These are phyloP conservation scores for Diplosphaera chodatii DNA, from an alignment of 139 green algal species.

Conservation along the genomic window DNA sequence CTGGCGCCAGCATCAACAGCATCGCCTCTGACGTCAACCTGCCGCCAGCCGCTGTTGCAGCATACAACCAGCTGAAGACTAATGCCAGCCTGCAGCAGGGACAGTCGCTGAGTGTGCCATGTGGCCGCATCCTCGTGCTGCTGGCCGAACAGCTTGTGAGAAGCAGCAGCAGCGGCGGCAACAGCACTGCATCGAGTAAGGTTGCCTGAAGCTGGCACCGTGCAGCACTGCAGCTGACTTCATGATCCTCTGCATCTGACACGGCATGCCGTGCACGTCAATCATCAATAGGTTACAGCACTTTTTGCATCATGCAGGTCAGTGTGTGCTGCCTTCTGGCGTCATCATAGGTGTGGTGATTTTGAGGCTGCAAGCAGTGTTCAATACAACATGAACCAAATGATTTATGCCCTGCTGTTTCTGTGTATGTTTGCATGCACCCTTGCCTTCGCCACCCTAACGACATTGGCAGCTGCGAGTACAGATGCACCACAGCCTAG, in stretches of 20 bases:
- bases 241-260: too few relatives aligned
- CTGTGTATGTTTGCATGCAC: too few relatives aligned
- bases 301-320: neutral
- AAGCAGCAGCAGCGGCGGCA: neutral
- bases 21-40: neutral
- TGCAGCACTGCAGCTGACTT: too few relatives aligned
- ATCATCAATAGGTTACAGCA: too few relatives aligned
- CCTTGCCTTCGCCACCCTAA: too few relatives aligned
- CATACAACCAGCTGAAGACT: neutral
- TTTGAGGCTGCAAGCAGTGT: too few relatives aligned
- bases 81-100: neutral
- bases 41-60: neutral
- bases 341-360: neutral
- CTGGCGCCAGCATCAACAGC: neutral
- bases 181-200: too few relatives aligned
- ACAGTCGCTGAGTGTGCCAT: neutral
- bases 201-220: too few relatives aligned
- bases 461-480: too few relatives aligned
- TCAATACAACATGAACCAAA: neutral
- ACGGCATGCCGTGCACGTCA: too few relatives aligned
- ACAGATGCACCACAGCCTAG: neutral
- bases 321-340: neutral
- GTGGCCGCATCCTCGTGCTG: neutral
- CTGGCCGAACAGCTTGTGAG: neutral
- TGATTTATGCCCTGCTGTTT: too few relatives aligned